A percentile compares a stretch with the other conserved stretches of the same genome.
These are phyloP conservation scores for Phlebopus sp. DNA, from an alignment of 1,284 basidiomycete species.

Conservation along the genomic window DNA sequence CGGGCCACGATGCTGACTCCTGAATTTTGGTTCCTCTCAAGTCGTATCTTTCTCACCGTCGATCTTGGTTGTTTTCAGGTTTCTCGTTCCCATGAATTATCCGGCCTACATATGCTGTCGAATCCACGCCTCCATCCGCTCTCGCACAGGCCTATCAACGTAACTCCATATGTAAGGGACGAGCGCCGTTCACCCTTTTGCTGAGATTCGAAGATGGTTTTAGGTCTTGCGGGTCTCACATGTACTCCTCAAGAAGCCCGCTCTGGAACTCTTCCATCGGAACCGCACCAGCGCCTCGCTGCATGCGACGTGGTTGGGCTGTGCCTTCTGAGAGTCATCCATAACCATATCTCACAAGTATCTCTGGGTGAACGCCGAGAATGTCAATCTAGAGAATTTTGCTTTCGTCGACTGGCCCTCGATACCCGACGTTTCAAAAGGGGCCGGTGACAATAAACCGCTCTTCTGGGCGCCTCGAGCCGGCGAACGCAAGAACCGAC, in stretches of 20 bases:
- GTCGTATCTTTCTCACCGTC: constrained; percentile 14
- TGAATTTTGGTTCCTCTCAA: constrained; percentile 12
- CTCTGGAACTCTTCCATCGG: constrained; percentile 1
- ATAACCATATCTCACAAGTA: neutral
- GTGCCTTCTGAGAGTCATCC: neutral
- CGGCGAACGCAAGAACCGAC: too few relatives aligned
- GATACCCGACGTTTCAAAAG: too few relatives aligned
- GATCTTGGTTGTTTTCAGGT: neutral
- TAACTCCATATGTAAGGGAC: constrained; percentile 13
- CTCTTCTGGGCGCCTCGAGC: too few relatives aligned
- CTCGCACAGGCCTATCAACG: constrained; percentile 15
- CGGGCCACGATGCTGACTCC: neutral
- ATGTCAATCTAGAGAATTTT: neutral
- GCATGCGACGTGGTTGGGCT: neutral
- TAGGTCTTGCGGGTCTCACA: constrained; percentile 2
- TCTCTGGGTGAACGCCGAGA: constrained; percentile 3
- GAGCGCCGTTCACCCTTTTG: neutral
- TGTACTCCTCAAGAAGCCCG: neutral
- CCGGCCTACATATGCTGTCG: neutral
- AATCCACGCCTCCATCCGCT: constrained; percentile 3
- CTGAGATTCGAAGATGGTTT: constrained; percentile 17
- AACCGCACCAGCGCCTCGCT: neutral
- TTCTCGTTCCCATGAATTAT: constrained; percentile 10
- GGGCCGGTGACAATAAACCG: too few relatives aligned
- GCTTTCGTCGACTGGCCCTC: neutral